Conservation (phyloP, 2,329 filamentous ascomycete species). For the Penicillium sp. region DNA sequence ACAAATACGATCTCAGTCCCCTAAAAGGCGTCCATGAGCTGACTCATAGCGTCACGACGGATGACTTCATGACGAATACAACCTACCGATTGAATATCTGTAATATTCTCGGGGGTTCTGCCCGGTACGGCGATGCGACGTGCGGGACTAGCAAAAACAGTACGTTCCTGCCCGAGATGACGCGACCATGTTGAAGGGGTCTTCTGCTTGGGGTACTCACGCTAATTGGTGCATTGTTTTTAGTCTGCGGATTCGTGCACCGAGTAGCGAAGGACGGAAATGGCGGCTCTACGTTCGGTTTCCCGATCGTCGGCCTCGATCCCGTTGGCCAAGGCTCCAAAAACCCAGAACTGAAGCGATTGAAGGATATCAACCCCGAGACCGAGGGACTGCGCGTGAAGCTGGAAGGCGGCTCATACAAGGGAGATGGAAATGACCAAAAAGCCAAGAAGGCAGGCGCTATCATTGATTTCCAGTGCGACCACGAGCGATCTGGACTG, state of each 20-base stretch:
- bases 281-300: constrained; percentile 55
- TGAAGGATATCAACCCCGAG: constrained; percentile 65
- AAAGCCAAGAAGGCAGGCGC: constrained; percentile 61
- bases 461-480: constrained; percentile 82
- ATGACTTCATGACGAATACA: constrained; percentile 31
- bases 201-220: background rate
- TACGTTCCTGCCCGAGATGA: constrained; percentile 20
- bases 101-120: constrained; percentile 28
- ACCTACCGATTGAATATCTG: constrained; percentile 41
- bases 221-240: background rate
- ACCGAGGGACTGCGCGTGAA: constrained; percentile 71
- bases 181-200: background rate
- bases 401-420: constrained; percentile 58
- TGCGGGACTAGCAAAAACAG: constrained; percentile 38
- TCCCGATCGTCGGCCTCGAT: constrained; percentile 73
- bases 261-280: constrained; percentile 49
- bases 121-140: constrained; percentile 26
- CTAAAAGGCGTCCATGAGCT: constrained; percentile 40
- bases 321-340: constrained; percentile 46
- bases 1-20: constrained; percentile 41
- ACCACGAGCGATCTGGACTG: constrained; percentile 66
- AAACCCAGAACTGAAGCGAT: constrained; percentile 63
- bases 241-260: constrained; percentile 74
- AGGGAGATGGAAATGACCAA: constrained; percentile 48
- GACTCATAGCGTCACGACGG: constrained; percentile 30